These are phyloP conservation scores for Linnemannia zychae DNA, from an alignment of 192 early-diverging fungal species.

Conservation along the genomic window DNA sequence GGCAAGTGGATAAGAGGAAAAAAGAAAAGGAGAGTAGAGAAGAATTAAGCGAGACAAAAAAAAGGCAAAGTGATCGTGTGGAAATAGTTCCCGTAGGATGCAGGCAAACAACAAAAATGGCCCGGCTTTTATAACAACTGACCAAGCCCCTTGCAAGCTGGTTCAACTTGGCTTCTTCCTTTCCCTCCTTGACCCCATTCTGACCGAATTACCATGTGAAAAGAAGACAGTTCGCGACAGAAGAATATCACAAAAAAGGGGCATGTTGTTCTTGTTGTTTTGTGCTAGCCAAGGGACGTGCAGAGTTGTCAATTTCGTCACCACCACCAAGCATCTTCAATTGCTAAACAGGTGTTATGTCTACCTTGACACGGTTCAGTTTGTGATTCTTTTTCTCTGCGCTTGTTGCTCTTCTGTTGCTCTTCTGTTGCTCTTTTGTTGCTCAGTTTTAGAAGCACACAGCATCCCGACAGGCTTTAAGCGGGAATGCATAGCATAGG, in stretches of 20 bases:
- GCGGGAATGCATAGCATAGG: background rate
- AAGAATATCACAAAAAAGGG: background rate
- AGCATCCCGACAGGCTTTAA: background rate
- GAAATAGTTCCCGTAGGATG: no score
- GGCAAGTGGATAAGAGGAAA: background rate
- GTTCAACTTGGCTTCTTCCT: background rate
- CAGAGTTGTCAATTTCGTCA: no score
- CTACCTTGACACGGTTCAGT: background rate
- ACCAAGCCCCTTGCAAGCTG: background rate
- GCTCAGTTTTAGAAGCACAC: no score
- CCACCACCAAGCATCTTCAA: no score
- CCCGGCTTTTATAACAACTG: background rate
- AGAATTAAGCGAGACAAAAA: no score
- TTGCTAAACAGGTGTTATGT: background rate
- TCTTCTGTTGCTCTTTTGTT: background rate
- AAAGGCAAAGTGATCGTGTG: no score
- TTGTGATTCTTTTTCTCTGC: background rate
- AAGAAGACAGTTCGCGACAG: background rate
- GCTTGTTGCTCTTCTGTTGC: background rate
- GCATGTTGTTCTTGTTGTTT: no score
- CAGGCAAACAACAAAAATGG: no score
- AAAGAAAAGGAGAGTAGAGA: background rate
- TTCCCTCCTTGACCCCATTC: background rate
- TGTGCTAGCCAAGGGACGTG: no score
- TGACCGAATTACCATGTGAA: conserved; percentile 6